phyloP scores from a whole-genome alignment of 176 grass and related monocot genomes.

The Thalia dealbata region DNA sequence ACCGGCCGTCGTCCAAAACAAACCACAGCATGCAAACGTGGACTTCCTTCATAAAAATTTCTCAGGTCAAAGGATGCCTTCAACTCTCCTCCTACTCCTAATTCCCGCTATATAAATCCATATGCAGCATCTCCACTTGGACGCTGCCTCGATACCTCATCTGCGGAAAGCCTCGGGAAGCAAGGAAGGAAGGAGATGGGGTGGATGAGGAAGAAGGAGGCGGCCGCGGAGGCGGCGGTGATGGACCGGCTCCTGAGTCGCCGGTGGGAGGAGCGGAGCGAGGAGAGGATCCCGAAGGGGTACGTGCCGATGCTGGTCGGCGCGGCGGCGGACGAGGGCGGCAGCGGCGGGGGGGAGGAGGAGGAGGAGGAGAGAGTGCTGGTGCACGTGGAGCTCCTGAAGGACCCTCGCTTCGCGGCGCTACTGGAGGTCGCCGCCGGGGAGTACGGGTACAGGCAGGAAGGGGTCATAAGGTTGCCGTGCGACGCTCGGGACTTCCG shows the following conservation, averaged over 20 bases:
- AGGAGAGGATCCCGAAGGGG: slow-evolving; percentile 19
- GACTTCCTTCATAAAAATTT: too few species aligned
- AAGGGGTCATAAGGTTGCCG: slow-evolving; percentile 35
- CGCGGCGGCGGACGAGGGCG: neutral
- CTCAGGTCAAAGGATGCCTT: too few species aligned
- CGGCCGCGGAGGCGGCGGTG: neutral
- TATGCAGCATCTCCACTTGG: too few species aligned
- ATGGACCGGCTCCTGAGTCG: neutral
- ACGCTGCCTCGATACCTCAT: too few species aligned
- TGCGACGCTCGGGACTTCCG: slow-evolving; percentile 33
- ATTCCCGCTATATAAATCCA: too few species aligned
- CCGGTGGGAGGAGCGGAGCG: slow-evolving; percentile 15
- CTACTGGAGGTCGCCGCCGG: slow-evolving; percentile 44
- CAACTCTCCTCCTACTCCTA: too few species aligned
- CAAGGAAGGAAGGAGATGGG: neutral
- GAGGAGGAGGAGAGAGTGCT: slow-evolving; percentile 26
- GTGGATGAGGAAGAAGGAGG: neutral
- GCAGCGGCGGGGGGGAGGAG: neutral
- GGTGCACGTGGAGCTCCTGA: slow-evolving; percentile 30
- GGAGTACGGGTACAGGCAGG: slow-evolving; percentile 37
- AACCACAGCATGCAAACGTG: too few species aligned
- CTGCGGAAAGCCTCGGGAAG: too few species aligned
- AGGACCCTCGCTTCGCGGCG: slow-evolving; percentile 27
- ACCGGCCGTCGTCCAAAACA: too few species aligned
- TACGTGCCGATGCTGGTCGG: slow-evolving; percentile 44